phyloP scores from a whole-genome alignment of 352 stramenopile genomes.

The Discostella stelligera region DNA sequence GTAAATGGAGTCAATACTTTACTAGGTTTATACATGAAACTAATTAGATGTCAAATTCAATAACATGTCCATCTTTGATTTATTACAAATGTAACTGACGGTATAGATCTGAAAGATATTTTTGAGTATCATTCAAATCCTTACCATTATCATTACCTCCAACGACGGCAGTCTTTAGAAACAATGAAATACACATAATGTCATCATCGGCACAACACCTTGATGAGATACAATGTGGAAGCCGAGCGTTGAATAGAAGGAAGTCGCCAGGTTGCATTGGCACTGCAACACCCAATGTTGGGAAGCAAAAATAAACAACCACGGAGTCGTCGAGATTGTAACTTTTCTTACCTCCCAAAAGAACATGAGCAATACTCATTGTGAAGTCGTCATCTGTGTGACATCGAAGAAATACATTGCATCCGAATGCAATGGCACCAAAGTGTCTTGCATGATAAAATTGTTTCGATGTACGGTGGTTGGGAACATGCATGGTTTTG shows the following conservation, averaged over 20 bases:
- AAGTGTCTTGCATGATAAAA: neutral
- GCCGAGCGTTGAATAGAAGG: conserved; percentile 18
- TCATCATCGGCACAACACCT: neutral
- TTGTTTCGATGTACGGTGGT: neutral
- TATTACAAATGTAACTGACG: too few relatives aligned
- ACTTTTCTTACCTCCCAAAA: neutral
- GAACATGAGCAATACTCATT: neutral
- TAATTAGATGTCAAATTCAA: too few relatives aligned
- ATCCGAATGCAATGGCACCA: conserved; percentile 1
- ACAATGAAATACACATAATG: conserved; percentile 6
- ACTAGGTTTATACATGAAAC: too few relatives aligned
- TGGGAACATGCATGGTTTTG: neutral
- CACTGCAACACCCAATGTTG: conserved; percentile 6
- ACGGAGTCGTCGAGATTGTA: neutral
- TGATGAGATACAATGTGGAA: conserved; percentile 26
- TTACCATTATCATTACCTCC: conserved; percentile 25
- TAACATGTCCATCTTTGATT: too few relatives aligned
- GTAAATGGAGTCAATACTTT: conserved; percentile 3
- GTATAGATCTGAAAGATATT: too few relatives aligned
- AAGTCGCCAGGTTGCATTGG: conserved; percentile 26
- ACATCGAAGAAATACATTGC: conserved; percentile 4
- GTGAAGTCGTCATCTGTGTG: conserved; percentile 17
- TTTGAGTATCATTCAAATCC: too few relatives aligned
- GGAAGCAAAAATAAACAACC: conserved; percentile 27
- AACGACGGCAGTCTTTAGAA: conserved; percentile 22